Conservation (phyloP, 129 eudicot genomes). For the Solidago caesia region DNA sequence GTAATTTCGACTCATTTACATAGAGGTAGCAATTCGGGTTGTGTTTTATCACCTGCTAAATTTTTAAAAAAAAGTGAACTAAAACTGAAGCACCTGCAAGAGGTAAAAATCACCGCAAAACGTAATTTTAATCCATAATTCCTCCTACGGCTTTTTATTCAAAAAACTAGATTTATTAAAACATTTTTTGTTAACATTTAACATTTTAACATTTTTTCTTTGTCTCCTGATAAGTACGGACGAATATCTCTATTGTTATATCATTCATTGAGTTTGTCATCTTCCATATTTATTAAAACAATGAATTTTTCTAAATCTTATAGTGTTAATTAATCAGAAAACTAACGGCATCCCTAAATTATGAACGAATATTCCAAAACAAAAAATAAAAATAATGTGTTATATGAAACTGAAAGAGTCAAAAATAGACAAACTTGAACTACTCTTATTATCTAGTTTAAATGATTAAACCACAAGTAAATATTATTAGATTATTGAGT, state of each 20-base stretch:
- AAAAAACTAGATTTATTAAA: background rate
- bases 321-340: too few species aligned
- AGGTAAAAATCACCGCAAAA: background rate
- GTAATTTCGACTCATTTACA: background rate
- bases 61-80: background rate
- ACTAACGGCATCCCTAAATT: background rate
- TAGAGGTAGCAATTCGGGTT: too few species aligned
- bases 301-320: too few species aligned
- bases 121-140: background rate
- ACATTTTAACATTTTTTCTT: background rate
- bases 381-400: too few species aligned
- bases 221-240: conserved; percentile 33
- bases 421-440: too few species aligned
- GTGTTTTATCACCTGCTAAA: background rate
- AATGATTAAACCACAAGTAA: too few species aligned
- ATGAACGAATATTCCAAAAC: too few species aligned
- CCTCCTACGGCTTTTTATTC: background rate
- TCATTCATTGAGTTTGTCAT: conserved; percentile 8
- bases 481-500: background rate
- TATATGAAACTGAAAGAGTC: too few species aligned
- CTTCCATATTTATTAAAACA: background rate
- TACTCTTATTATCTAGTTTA: too few species aligned
- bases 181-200: too few species aligned
- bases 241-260: conserved; percentile 22
- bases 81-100: background rate